Percentiles rank a stretch among this genome's conserved stretches.
Conservation (phyloP, 495 filamentous ascomycete genomes). For the Penicillium roqueforti region DNA sequence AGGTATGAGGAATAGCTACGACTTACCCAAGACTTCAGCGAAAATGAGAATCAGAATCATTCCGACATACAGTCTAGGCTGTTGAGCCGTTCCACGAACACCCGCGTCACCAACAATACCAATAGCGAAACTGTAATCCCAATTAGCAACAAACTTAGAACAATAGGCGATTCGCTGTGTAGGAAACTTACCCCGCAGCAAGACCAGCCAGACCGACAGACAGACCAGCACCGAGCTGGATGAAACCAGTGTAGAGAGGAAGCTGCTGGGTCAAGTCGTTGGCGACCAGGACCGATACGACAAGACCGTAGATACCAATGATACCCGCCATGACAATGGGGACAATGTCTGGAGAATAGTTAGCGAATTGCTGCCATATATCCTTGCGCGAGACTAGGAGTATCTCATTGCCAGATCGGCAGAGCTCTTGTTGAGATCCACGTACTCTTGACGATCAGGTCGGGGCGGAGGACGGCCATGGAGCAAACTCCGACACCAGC, state of each 20-base stretch:
- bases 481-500: constrained; percentile 97
- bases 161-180: neutral
- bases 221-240: constrained; percentile 95
- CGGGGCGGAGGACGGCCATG: constrained; percentile 96
- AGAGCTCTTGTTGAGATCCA: constrained; percentile 9
- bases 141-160: constrained; percentile 8
- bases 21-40: constrained; percentile 95
- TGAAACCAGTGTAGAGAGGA: constrained; percentile 90
- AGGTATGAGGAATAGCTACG: neutral
- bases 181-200: constrained; percentile 73
- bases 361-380: constrained; percentile 10
- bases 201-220: constrained; percentile 94
- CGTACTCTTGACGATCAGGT: constrained; percentile 99
- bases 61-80: constrained; percentile 96
- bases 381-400: neutral
- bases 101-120: constrained; percentile 99
- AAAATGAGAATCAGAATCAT: constrained; percentile 99
- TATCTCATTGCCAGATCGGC: neutral
- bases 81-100: constrained; percentile 96
- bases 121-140: constrained; percentile 71
- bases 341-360: constrained; percentile 72
- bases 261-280: constrained; percentile 78
- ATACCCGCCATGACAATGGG: constrained; percentile 99
- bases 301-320: constrained; percentile 99
- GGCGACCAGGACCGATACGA: constrained; percentile 97